Conservation (phyloP, 345 rosid species). For the Boechera divaricarpa region DNA sequence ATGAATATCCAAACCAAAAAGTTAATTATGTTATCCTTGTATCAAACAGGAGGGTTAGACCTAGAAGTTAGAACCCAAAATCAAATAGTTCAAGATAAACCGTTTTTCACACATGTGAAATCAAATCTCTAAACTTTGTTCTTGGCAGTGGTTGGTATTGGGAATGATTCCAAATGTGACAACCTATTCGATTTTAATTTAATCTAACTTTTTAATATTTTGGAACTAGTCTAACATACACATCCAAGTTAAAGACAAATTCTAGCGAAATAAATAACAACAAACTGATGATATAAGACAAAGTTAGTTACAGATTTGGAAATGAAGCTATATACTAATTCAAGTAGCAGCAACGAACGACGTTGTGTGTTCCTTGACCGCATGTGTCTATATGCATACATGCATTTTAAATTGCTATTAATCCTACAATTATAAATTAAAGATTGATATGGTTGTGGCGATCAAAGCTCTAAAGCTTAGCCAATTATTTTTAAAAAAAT, state of each 20-base stretch:
- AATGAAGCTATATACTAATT: slow-evolving; percentile 26
- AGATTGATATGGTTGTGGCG: background rate
- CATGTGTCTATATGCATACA: slow-evolving; percentile 22
- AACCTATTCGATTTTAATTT: slow-evolving; percentile 26
- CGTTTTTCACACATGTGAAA: slow-evolving; percentile 18
- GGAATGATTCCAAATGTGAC: slow-evolving; percentile 31
- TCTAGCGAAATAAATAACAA: background rate
- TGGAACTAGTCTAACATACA: slow-evolving; percentile 37
- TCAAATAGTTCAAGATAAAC: background rate
- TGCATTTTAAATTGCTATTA: slow-evolving; percentile 20
- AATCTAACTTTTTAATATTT: background rate
- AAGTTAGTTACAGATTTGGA: slow-evolving; percentile 13
- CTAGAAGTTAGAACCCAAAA: slow-evolving; percentile 21
- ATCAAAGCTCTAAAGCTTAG: background rate
- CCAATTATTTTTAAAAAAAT: background rate
- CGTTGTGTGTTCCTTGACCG: slow-evolving; percentile 36
- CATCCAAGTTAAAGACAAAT: slow-evolving; percentile 16
- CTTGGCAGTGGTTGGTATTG: slow-evolving; percentile 16
- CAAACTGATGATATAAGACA: slow-evolving; percentile 9
- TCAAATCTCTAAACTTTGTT: slow-evolving; percentile 15
- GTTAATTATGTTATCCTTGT: background rate
- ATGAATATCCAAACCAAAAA: background rate
- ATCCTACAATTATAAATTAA: background rate
- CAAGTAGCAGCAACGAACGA: slow-evolving; percentile 30
- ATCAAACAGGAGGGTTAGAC: background rate